Evolutionary conservation across 2,329 filamentous ascomycete species (phyloP), one percentile per base, ranked within the genome.

Genomic region (Arthrobotrys pseudoclavata): DNA sequence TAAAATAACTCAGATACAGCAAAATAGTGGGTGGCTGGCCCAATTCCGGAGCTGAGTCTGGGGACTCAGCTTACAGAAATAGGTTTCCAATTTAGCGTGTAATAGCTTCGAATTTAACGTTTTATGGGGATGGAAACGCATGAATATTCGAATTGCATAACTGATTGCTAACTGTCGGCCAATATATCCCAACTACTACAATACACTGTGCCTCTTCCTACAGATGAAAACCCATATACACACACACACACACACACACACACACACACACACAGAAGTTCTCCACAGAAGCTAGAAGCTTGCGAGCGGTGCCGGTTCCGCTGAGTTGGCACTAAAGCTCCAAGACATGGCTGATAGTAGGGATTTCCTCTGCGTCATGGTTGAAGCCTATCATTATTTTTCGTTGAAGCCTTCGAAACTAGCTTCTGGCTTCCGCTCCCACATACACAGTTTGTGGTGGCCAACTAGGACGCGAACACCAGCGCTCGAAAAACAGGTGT

Each of bases 131-230:
- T 40, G 10, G 42, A 45, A 42, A 15, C 34, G 42, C 42, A 42
- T 60, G 55, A 60, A 42, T 6, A 60, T 40, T 60, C 55, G 55
- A 42, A 60, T 60, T 60, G 55, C 34, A 60, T 60, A 60, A 60
- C 18, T 2, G 55, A 60, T 60, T 60, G 31, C 55, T 60, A 42
- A 60, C 42, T 13, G 42, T 60, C 34, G 55, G 22, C 20, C 55
- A 29, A 42, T 60, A 34, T 42, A 42, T 15, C 37, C 34, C 37
- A 40, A 40, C 37, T 13, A 40, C 37, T 15, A 15, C 13, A 31
- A 4, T 31, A 3, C 29, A 7, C 29, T 7, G 29, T 31, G n/a
- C 29, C 29, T 31, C 3, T 31, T 4, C 29, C 29, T n/a, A n/a
- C n/a, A n/a, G n/a, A n/a, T n/a, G n/a, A n/a, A n/a, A n/a, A n/a